Conservation (phyloP, 345 rosid genomes). For the Eucalyptus caleyi region DNA sequence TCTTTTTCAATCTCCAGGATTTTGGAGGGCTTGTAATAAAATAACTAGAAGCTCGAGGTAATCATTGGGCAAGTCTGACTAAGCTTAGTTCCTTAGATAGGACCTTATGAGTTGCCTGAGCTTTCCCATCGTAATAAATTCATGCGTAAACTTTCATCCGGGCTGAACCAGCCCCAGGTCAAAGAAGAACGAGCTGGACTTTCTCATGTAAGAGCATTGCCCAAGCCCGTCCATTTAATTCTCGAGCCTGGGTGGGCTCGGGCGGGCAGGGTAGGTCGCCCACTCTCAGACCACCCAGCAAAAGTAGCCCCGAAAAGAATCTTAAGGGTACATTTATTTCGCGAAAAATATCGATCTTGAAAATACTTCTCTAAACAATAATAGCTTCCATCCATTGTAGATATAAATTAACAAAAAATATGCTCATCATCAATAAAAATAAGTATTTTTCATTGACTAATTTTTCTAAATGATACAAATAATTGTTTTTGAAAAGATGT, state of each 20-base stretch:
- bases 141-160: neutral
- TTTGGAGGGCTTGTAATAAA: neutral
- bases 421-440: neutral
- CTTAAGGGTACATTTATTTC: neutral
- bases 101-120: neutral
- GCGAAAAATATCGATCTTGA: fast-evolving
- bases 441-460: neutral
- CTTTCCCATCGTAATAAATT: neutral
- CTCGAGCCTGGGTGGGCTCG: neutral
- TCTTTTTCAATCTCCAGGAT: neutral
- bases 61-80: neutral
- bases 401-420: neutral
- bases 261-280: neutral
- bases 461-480: neutral
- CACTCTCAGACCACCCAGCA: neutral
- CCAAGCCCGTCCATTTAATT: neutral
- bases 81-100: neutral
- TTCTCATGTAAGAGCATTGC: neutral
- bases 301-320: neutral
- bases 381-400: neutral
- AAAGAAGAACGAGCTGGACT: neutral
- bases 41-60: neutral
- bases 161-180: fast-evolving
- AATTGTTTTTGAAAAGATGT: neutral
- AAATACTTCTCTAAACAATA: neutral